These are phyloP conservation scores for Forsythia suspensa DNA, from an alignment of 257 asterid genomes.

Conservation along the genomic window DNA sequence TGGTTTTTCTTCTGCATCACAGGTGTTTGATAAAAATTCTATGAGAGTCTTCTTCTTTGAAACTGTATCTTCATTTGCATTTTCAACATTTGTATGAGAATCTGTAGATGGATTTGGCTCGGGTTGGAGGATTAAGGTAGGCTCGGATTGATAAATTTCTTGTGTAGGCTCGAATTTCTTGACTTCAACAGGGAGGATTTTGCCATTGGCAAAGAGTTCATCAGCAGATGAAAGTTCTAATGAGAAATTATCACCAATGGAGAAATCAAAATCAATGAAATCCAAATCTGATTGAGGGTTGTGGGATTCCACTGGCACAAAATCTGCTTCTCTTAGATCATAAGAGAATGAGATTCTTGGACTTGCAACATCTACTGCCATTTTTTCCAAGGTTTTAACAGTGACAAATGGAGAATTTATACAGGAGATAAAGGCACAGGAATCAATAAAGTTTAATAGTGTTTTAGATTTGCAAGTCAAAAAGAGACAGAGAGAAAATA, in stretches of 20 bases:
- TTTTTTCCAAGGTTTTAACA: constrained; percentile 12
- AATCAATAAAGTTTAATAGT: constrained; percentile 18
- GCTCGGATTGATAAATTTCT: constrained; percentile 22
- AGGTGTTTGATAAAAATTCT: constrained; percentile 52
- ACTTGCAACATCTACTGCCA: constrained; percentile 69
- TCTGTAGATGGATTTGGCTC: background rate
- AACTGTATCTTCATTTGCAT: constrained; percentile 2
- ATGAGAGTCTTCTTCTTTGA: constrained; percentile 54
- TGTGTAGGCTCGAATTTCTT: constrained; percentile 27
- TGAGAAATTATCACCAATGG: constrained; percentile 30
- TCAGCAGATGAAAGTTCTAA: constrained; percentile 66
- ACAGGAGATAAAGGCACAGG: background rate
- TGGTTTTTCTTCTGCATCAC: constrained; percentile 38
- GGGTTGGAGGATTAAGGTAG: background rate
- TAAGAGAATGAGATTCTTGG: constrained; percentile 83
- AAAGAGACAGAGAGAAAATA: constrained; percentile 37
- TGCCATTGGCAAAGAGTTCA: constrained; percentile 80
- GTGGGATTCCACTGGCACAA: constrained; percentile 39
- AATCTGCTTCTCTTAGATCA: constrained; percentile 57
- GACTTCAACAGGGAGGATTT: constrained; percentile 67
- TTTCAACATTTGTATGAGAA: background rate
- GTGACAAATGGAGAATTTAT: constrained; percentile 2
- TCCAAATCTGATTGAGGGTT: constrained; percentile 34
- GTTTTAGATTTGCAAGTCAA: constrained; percentile 41
- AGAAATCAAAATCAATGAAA: constrained; percentile 65